Evolutionary conservation across 768 basidiomycete genomes (phyloP).

Genomic region (Thelephora aurantiotincta): DNA sequence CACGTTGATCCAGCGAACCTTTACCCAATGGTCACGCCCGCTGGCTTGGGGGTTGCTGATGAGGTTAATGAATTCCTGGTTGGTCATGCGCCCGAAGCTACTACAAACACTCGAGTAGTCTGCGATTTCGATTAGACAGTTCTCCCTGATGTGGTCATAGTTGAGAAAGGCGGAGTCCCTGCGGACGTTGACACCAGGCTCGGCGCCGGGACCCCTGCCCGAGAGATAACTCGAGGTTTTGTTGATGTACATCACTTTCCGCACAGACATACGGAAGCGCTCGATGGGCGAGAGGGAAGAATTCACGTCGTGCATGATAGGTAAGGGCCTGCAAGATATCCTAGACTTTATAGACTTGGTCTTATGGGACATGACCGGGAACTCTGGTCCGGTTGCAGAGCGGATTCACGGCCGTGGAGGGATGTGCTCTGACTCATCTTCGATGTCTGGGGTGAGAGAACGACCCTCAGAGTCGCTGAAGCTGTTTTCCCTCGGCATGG

Average conservation of each 20-base stretch:
- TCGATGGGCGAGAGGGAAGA: conserved; percentile 24
- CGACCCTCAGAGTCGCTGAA: conserved; percentile 52
- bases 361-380: not conserved
- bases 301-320: not conserved
- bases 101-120: conserved; percentile 50
- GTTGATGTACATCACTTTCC: conserved; percentile 49
- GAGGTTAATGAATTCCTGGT: conserved; percentile 43
- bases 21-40: conserved; percentile 42
- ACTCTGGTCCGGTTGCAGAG: conserved; percentile 8
- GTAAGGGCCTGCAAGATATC: conserved; percentile 1
- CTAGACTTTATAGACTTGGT: not conserved
- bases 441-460: conserved; percentile 51
- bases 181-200: conserved; percentile 60
- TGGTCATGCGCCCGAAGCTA: conserved; percentile 41
- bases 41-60: conserved; percentile 31
- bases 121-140: conserved; percentile 51
- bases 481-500: conserved; percentile 56
- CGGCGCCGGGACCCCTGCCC: conserved; percentile 38
- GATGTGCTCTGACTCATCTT: conserved; percentile 21
- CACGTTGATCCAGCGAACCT: conserved; percentile 65
- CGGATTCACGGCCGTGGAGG: conserved; percentile 6
- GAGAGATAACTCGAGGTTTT: conserved; percentile 27
- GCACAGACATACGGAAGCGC: conserved; percentile 38
- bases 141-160: conserved; percentile 43
- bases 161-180: conserved; percentile 37